Evolutionary conservation across 768 basidiomycete genomes (phyloP), one percentile per base, ranked within the genome.

Genomic region (Auricularia sp.): DNA sequence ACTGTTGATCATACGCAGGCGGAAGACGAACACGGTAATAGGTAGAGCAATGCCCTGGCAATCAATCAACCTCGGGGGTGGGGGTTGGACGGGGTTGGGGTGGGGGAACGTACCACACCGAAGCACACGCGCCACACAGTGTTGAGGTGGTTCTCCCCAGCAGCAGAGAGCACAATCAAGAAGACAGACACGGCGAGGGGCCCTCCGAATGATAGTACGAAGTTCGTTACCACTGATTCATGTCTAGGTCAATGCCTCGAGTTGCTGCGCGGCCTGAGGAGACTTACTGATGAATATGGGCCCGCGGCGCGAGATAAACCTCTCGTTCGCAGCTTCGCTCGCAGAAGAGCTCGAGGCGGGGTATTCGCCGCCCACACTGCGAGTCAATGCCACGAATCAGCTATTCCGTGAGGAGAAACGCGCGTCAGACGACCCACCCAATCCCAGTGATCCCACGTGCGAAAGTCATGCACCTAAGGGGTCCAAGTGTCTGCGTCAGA

Each of bases 341-440:
- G 88, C 88, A 51, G 82, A 82, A 0, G 86, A 85, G 0, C 85
- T 86, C 5, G 85, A 87, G 5, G 86, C 86, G 0, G 89, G 88
- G 73, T 91, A 90, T 75, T 90, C 88, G 33, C 88, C 88, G 42
- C 88, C 88, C 13, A 88, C 87, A 65, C 88, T 88, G 21, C 16
- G 6, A 8, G 14, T 80, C 86, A 64, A 21, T 47, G 62, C 18
- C n/a, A 34, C 14, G 7, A 64, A 37, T 47, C 14, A 16, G 44
- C 29, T 29, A 29, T 29, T 18, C 24, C n/a, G 61, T 54, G 69
- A 45, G 64, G 54, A 44, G 11, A n/a, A 37, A 42, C 61, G 34
- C 34, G 18, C 24, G 18, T 58, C 64, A 8, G 37, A 54, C n/a
- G 64, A 36, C 47, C 18, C 24, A 63, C 29, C 86, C 85, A 58